Conservation (phyloP, 1,284 basidiomycete species). For the Uromyces viciae-fabae region DNA sequence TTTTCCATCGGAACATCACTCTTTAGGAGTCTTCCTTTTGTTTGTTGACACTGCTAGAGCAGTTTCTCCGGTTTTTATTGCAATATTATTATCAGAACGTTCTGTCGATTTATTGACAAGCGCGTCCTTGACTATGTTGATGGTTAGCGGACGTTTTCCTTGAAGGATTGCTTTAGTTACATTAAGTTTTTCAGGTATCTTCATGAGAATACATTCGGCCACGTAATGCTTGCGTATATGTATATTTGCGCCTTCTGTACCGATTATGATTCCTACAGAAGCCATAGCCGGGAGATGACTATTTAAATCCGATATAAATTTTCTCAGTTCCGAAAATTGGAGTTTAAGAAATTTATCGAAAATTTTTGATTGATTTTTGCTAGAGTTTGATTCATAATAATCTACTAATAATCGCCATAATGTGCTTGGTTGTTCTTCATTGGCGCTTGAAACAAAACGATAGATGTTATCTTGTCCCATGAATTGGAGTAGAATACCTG, state of each 20-base stretch:
- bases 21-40: too few species aligned
- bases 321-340: too few species aligned
- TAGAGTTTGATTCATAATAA: background rate
- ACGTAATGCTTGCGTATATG: background rate
- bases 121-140: background rate
- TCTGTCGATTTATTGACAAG: background rate
- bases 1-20: too few species aligned
- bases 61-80: background rate
- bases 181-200: background rate
- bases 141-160: background rate
- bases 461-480: background rate
- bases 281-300: too few species aligned
- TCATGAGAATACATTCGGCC: background rate
- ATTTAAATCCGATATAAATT: too few species aligned
- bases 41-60: background rate
- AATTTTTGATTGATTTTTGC: background rate
- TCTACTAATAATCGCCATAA: background rate
- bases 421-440: background rate
- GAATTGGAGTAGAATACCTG: background rate
- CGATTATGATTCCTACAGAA: background rate
- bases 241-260: background rate
- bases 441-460: background rate
- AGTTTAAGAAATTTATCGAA: background rate
- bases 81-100: background rate
- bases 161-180: background rate